Evolutionary conservation across 331 rosid species (phyloP).

Genomic region (Spiraea crenata): DNA sequence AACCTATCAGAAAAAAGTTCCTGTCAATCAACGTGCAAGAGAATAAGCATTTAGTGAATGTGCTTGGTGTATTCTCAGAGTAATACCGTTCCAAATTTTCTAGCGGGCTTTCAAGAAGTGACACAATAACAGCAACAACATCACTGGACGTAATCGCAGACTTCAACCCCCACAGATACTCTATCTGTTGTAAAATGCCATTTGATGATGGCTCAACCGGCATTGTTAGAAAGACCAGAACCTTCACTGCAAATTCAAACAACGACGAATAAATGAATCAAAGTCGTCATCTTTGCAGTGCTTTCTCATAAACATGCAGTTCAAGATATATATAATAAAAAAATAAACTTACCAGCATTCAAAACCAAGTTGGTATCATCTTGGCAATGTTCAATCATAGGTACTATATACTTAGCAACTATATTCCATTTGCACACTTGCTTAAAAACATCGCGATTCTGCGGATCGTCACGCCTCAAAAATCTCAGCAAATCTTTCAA

Average conservation of each 20-base stretch:
- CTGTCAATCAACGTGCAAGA: not conserved
- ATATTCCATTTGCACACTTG: conserved; percentile 89
- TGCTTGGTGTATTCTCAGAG: not conserved
- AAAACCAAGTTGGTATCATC: conserved; percentile 66
- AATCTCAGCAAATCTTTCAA: conserved; percentile 88
- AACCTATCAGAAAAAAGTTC: not conserved
- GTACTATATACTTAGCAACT: conserved; percentile 67
- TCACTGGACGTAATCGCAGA: conserved; percentile 65
- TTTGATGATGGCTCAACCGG: conserved; percentile 76
- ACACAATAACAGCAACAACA: conserved; percentile 52
- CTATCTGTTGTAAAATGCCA: conserved; percentile 74
- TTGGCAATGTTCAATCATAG: conserved; percentile 64
- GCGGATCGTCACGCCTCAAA: conserved; percentile 89
- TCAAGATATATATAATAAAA: not conserved
- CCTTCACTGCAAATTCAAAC: conserved; percentile 59
- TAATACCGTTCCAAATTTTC: conserved; percentile 78
- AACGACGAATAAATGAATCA: not conserved
- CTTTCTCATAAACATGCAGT: not conserved
- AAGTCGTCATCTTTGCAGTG: not conserved
- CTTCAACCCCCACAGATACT: conserved; percentile 77
- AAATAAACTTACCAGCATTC: conserved; percentile 57
- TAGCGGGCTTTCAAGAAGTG: conserved; percentile 72
- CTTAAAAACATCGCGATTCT: conserved; percentile 74
- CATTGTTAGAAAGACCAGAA: conserved; percentile 89
- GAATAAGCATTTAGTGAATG: not conserved